Percentiles rank a stretch among this genome's conserved stretches.
Conservation (phyloP, 495 filamentous ascomycete species). For the Talaromyces ruber region DNA sequence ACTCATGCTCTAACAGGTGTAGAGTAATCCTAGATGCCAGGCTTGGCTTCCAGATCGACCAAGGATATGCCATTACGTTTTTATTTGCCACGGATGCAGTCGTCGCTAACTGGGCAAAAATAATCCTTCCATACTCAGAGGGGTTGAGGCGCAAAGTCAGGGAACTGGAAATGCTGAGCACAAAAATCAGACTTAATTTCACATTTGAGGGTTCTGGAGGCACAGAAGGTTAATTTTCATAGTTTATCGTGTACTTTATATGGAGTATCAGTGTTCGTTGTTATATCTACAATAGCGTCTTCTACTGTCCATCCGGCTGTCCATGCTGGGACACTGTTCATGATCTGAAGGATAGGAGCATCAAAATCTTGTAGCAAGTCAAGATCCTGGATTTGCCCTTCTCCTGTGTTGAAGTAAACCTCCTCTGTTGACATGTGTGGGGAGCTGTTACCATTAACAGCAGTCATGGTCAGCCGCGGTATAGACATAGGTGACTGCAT, state of each 20-base stretch:
- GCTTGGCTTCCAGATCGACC: constrained; percentile 13
- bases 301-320: constrained; percentile 2
- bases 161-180: constrained; percentile 7
- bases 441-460: constrained; percentile 7
- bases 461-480: constrained; percentile 3
- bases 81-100: constrained; percentile 10
- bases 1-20: constrained; percentile 9
- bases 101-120: constrained; percentile 8
- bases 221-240: constrained; percentile 6
- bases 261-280: neutral
- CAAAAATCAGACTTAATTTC: constrained; percentile 7
- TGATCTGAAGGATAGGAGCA: constrained; percentile 10
- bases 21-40: constrained; percentile 13
- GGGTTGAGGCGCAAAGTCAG: constrained; percentile 5
- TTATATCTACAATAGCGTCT: constrained; percentile 6
- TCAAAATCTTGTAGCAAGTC: constrained; percentile 10
- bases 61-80: constrained; percentile 16
- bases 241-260: constrained; percentile 2
- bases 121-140: constrained; percentile 7
- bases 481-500: constrained; percentile 3
- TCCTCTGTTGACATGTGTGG: constrained; percentile 6
- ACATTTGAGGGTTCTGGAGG: constrained; percentile 8
- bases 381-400: constrained; percentile 8
- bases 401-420: constrained; percentile 6
- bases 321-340: constrained; percentile 8